Evolutionary conservation across 2,329 filamentous ascomycete species (phyloP), one percentile per base, ranked within the genome.

Genomic region (Arthrobotrys sinensis): DNA sequence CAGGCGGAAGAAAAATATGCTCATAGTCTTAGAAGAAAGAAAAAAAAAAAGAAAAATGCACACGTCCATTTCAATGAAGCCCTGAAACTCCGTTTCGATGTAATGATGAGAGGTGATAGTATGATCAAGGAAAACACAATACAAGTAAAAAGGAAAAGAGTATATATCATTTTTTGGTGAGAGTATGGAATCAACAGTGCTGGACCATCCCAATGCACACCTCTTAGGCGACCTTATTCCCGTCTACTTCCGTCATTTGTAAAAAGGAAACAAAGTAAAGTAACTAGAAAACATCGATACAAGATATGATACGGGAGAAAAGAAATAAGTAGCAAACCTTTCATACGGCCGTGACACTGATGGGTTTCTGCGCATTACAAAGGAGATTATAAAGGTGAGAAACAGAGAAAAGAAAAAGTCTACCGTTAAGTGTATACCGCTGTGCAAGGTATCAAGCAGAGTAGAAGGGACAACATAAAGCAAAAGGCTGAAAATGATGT

Each of bases 81-180:
- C 73, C 73, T 71, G 50, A 66, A 77, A 77, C 73, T 77, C 73
- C 73, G 73, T 60, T 67, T 71, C 67, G 71, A 77, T 77, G 73
- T 77, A 68, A 77, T 77, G 66, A 50, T 57, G 52, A 34, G 60
- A 40, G 24, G 40, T 14, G 19, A 52, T 50, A 46, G 48, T 48
- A 62, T 53, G 5, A 48, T 38, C 60, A 67, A 32, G 19, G 28
- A 34, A 62, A 67, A 21, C n/a, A 67, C 16, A 62, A 16, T 11
- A 50, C 52, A 66, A 55, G 16, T n/a, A 34, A 32, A 53, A 36
- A 24, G 63, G 24, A 38, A 62, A 38, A 45, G 34, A 64, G 38
- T 36, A 46, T 50, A 55, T 66, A 53, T 55, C 48, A 55, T 57
- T 76, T 76, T 76, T 76, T 69, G 6, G 45, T 53, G 62, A 52